These are phyloP conservation scores for Zarea fungicola DNA, from an alignment of 2,329 filamentous ascomycete genomes.

Conservation along the genomic window DNA sequence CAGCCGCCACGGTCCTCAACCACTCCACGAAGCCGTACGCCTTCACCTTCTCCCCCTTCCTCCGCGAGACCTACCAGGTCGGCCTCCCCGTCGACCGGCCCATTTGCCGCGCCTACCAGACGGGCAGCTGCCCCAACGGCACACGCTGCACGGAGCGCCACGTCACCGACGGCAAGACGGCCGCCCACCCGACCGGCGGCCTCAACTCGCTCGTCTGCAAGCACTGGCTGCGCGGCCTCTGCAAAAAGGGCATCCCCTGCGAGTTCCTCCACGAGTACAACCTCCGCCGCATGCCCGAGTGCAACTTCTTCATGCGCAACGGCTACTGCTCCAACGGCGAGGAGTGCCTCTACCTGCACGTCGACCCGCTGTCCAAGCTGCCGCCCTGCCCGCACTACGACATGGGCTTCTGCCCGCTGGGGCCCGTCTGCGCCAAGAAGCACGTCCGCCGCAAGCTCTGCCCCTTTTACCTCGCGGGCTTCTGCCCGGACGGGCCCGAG, in stretches of 20 bases:
- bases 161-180: constrained; percentile 34
- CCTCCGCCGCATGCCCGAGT: constrained; percentile 95
- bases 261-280: constrained; percentile 99
- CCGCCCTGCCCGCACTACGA: constrained; percentile 89
- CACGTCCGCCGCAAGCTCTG: constrained; percentile 81
- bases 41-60: constrained; percentile 83
- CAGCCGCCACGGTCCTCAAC: constrained; percentile 46
- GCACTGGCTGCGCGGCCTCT: constrained; percentile 94
- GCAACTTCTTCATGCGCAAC: constrained; percentile 90
- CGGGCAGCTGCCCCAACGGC: constrained; percentile 82
- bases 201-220: constrained; percentile 92
- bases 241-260: constrained; percentile 95
- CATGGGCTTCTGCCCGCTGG: constrained; percentile 87
- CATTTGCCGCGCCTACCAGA: constrained; percentile 77
- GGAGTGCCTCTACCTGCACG: constrained; percentile 90
- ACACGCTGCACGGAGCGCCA: constrained; percentile 83
- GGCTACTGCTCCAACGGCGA: constrained; percentile 96
- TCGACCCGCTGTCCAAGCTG: constrained; percentile 74
- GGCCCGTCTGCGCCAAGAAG: constrained; percentile 79
- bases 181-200: constrained; percentile 39
- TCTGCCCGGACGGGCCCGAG: constrained; percentile 75
- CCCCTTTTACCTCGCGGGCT: constrained; percentile 82
- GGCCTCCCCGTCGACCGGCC: constrained; percentile 74
- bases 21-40: constrained; percentile 54
- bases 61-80: constrained; percentile 77